Conservation (phyloP, 352 stramenopile species). For the Saprolegnia diclina region DNA sequence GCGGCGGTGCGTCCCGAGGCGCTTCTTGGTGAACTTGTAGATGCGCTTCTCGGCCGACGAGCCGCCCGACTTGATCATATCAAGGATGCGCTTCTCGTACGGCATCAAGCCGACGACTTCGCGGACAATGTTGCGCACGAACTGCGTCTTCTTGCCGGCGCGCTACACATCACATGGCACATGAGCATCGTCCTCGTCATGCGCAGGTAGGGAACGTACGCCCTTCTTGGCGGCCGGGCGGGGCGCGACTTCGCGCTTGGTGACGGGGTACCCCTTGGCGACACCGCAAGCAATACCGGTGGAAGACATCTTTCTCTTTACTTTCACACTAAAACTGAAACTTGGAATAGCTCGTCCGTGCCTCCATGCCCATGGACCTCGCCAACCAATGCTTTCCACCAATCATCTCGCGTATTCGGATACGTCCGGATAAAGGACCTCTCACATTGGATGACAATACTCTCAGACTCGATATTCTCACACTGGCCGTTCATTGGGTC, state of each 20-base stretch:
- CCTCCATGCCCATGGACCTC: not conserved
- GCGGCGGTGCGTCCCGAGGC: slow-evolving; percentile 96
- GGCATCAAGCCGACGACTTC: slow-evolving; percentile 97
- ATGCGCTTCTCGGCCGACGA: slow-evolving; percentile 97
- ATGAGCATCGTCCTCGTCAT: not conserved
- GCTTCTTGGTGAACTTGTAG: slow-evolving; percentile 99
- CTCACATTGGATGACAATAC: not conserved
- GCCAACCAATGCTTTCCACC: slow-evolving; percentile 29
- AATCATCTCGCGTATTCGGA: slow-evolving; percentile 26
- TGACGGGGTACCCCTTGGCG: slow-evolving; percentile 90
- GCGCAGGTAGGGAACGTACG: slow-evolving; percentile 58
- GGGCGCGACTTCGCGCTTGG: slow-evolving; percentile 86
- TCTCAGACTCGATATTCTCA: not conserved
- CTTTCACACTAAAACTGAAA: slow-evolving; percentile 29
- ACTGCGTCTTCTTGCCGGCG: slow-evolving; percentile 91
- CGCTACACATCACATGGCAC: slow-evolving; percentile 38
- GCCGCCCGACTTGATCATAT: slow-evolving; percentile 99
- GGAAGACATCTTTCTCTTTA: slow-evolving; percentile 59
- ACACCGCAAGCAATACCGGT: slow-evolving; percentile 88
- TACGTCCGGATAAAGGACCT: slow-evolving; percentile 1
- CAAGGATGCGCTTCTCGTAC: slow-evolving; percentile 99
- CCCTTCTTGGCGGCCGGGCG: slow-evolving; percentile 83
- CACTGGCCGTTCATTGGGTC: not conserved
- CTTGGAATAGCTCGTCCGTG: slow-evolving; percentile 14
- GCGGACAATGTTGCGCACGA: slow-evolving; percentile 94